Evolutionary conservation across 768 basidiomycete genomes (phyloP).

Genomic region (Russula foetens): DNA sequence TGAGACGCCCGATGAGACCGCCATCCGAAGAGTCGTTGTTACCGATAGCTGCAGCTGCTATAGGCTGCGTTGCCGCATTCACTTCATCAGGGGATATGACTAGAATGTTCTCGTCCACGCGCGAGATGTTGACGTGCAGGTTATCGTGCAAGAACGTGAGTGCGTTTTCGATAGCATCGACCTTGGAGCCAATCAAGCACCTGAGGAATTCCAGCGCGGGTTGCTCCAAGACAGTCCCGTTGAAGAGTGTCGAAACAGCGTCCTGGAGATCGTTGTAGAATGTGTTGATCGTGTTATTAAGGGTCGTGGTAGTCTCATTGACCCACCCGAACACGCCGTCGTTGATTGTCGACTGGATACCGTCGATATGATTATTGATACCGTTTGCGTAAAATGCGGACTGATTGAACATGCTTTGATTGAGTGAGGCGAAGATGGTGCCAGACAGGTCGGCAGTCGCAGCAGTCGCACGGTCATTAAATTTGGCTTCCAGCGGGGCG

Average conservation of each 20-base stretch:
- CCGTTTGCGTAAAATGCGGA: conserved; percentile 69
- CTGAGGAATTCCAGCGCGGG: conserved; percentile 82
- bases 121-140: conserved; percentile 71
- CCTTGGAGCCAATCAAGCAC: conserved; percentile 89
- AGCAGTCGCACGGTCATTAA: conserved; percentile 49
- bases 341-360: conserved; percentile 71
- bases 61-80: conserved; percentile 69
- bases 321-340: conserved; percentile 93
- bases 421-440: conserved; percentile 68
- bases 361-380: conserved; percentile 64
- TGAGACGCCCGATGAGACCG: conserved; percentile 64
- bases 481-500: conserved; percentile 61
- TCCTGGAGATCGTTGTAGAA: conserved; percentile 86
- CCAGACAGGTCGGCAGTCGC: conserved; percentile 60
- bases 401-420: conserved; percentile 75
- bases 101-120: conserved; percentile 65
- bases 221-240: conserved; percentile 70
- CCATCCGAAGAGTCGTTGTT: conserved; percentile 37
- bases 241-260: conserved; percentile 71
- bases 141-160: conserved; percentile 90
- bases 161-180: conserved; percentile 76
- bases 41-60: conserved; percentile 76
- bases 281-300: conserved; percentile 78
- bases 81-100: conserved; percentile 66
- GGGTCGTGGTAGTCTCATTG: conserved; percentile 75